phyloP scores from a whole-genome alignment of 768 basidiomycete genomes.

The Pholiota molesta region DNA sequence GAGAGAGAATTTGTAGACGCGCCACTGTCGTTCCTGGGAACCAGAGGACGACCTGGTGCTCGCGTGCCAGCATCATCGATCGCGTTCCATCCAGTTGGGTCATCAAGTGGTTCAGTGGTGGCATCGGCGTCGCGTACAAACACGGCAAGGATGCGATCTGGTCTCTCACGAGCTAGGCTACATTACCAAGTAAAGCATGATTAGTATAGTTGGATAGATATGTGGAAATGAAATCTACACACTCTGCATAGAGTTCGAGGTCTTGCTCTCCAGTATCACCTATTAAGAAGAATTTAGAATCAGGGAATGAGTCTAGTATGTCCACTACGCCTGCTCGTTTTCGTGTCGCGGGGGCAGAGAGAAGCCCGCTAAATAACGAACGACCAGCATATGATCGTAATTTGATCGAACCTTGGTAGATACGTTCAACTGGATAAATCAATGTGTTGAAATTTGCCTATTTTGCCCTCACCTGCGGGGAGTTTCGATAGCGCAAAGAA shows the following conservation, averaged over 20 bases:
- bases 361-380: slow-evolving; percentile 80
- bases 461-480: slow-evolving; percentile 53
- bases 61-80: slow-evolving; percentile 31
- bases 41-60: slow-evolving; percentile 17
- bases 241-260: slow-evolving; percentile 84
- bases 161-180: slow-evolving; percentile 69
- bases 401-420: slow-evolving; percentile 66
- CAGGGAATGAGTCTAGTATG: slow-evolving; percentile 71
- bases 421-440: background rate
- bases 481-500: slow-evolving; percentile 74
- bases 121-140: slow-evolving; percentile 79
- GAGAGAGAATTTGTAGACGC: slow-evolving; percentile 11
- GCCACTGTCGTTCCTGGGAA: slow-evolving; percentile 19
- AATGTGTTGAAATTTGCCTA: background rate
- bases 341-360: slow-evolving; percentile 79
- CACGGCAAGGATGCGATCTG: slow-evolving; percentile 72
- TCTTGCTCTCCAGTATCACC: slow-evolving; percentile 97
- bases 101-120: slow-evolving; percentile 46
- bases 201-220: background rate
- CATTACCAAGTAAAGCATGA: background rate
- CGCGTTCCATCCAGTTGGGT: slow-evolving; percentile 62
- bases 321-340: slow-evolving; percentile 85
- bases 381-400: slow-evolving; percentile 86
- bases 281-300: slow-evolving; percentile 78
- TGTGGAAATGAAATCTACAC: slow-evolving; percentile 17